Evolutionary conservation across 2,329 filamentous ascomycete genomes (phyloP).

Genomic region (Fusarium poae): DNA sequence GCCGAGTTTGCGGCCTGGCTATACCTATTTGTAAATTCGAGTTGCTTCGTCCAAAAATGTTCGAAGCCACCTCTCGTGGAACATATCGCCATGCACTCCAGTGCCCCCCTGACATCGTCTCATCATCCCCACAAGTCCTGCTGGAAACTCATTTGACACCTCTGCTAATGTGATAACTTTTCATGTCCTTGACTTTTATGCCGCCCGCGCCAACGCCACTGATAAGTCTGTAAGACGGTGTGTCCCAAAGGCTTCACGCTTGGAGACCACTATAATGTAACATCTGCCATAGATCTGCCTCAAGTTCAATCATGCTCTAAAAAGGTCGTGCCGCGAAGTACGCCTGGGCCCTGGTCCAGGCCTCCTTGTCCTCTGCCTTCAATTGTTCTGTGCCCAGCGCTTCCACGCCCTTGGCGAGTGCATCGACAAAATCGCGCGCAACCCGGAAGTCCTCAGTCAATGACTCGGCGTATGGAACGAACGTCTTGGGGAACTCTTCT

Average conservation of each 20-base stretch:
- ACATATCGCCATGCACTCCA: slow-evolving; percentile 13
- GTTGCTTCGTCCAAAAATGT: slow-evolving; percentile 16
- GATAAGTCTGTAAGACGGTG: slow-evolving; percentile 43
- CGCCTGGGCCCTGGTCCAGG: slow-evolving; percentile 68
- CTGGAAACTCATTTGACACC: slow-evolving; percentile 34
- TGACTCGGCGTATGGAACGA: slow-evolving; percentile 70
- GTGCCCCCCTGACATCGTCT: slow-evolving; percentile 1
- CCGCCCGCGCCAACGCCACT: slow-evolving; percentile 47
- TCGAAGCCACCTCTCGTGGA: slow-evolving; percentile 13
- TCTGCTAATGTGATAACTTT: slow-evolving; percentile 46
- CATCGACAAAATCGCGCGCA: slow-evolving; percentile 69
- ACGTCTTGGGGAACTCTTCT: slow-evolving; percentile 64
- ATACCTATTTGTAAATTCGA: slow-evolving; percentile 19
- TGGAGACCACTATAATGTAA: slow-evolving; percentile 39
- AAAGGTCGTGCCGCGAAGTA: slow-evolving; percentile 64
- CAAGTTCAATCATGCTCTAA: slow-evolving; percentile 42
- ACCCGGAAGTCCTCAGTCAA: slow-evolving; percentile 71
- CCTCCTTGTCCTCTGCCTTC: slow-evolving; percentile 59
- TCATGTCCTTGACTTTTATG: slow-evolving; percentile 42
- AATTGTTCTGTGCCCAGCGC: slow-evolving; percentile 64
- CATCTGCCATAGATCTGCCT: slow-evolving; percentile 38
- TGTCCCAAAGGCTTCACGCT: slow-evolving; percentile 43
- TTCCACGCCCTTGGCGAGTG: slow-evolving; percentile 69
- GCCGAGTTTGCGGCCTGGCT: slow-evolving; percentile 22
- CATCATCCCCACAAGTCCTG: slow-evolving; percentile 41